phyloP scores from a whole-genome alignment of 176 grass and related monocot genomes.

The Musa acuminata region DNA sequence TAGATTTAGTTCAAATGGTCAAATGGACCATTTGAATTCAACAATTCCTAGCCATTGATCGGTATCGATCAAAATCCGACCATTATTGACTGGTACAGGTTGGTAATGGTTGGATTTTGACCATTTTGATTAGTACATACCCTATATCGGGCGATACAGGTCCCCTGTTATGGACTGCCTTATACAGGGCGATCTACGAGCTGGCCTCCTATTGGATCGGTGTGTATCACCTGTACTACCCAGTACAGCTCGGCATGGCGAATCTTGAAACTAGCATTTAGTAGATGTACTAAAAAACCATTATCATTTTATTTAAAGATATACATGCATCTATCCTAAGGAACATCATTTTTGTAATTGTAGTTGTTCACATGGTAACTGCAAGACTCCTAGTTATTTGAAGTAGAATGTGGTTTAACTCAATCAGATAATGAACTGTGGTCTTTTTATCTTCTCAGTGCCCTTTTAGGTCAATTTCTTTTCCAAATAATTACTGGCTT shows the following conservation, averaged over 20 bases:
- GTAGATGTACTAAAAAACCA: neutral
- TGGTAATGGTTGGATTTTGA: too few species aligned
- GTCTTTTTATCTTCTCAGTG: neutral
- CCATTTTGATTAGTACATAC: too few species aligned
- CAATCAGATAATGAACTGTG: neutral
- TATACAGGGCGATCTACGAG: too few species aligned
- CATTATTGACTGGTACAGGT: fast-evolving
- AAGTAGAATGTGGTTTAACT: neutral
- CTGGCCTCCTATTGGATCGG: too few species aligned
- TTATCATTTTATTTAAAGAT: neutral
- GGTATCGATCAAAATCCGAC: too few species aligned
- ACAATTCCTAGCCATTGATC: too few species aligned
- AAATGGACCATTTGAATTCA: too few species aligned
- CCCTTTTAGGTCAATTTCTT: neutral
- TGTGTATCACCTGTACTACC: too few species aligned
- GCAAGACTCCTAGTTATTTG: neutral
- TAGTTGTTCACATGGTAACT: neutral
- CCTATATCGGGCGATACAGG: too few species aligned
- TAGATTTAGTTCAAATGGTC: too few species aligned
- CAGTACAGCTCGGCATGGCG: too few species aligned
- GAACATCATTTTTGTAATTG: neutral
- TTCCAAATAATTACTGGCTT: neutral
- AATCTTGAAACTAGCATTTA: neutral
- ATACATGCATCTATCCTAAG: neutral
- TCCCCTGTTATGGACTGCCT: too few species aligned